Evolutionary conservation across 164 flowering plant genomes (phyloP), one percentile per base, ranked within the genome.

Genomic region (Tinospora cordifolia): DNA sequence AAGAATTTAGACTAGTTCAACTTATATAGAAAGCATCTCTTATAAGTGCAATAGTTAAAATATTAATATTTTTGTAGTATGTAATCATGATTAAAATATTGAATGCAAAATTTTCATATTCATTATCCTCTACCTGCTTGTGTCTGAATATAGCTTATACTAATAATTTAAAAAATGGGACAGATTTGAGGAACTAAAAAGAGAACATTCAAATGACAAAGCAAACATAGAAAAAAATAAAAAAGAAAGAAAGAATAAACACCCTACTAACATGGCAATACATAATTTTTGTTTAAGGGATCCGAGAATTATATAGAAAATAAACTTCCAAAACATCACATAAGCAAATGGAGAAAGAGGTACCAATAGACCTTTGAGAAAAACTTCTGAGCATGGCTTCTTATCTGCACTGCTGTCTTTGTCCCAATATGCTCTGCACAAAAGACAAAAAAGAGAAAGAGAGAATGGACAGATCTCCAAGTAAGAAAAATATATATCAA

Each of bases 321-420:
- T 54, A 3, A 54, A n/a, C 21, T 54, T 54, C 22, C 60, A 19
- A 54, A 66, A 9, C 22, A 19, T 34, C 51, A 68, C 19, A 54
- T 40, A 72, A 76, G 70, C 62, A 67, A 62, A 77, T 44, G 9
- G 71, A 70, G 67, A 57, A 78, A 78, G 83, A 74, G 87, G 78
- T 79, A 86, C 75, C 79, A 44, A 77, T 69, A 78, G 81, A 94
- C 99, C 98, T 94, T 94, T 72, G 97, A 82, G 81, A 94, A 94
- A 80, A 94, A 94, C 74, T 93, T 93, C 73, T 93, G 98, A 51
- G 98, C 98, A 84, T 93, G 98, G 78, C 98, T 93, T 83, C 99
- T 85, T 72, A 94, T 94, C 88, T 94, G 99, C 79, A 94, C 97
- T 57, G 98, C 98, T 34, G 97, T 90, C 85, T 94, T 94, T 62